A percentile compares a stretch with the other conserved stretches of the same genome.
These are phyloP conservation scores for Diutina rugosa DNA, from an alignment of 1,139 yeast species.

Conservation along the genomic window DNA sequence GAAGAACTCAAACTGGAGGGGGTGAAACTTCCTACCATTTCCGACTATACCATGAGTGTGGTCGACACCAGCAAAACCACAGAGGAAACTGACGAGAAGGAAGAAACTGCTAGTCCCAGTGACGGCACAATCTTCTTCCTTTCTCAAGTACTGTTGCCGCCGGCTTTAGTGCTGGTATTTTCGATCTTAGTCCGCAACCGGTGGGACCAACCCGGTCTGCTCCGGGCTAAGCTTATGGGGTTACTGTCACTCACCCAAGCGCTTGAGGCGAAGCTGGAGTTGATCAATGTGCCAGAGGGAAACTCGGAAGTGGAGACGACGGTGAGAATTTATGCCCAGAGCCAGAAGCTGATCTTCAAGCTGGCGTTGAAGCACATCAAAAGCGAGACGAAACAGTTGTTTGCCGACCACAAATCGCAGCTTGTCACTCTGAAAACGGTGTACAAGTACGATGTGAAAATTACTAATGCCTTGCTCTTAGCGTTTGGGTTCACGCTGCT, in stretches of 20 bases:
- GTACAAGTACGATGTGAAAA: slow-evolving; percentile 39
- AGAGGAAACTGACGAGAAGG: slow-evolving; percentile 4
- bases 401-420: slow-evolving; percentile 28
- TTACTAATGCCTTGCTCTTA: slow-evolving; percentile 42
- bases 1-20: slow-evolving; percentile 24
- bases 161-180: slow-evolving; percentile 35
- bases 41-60: slow-evolving; percentile 35
- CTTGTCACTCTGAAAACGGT: slow-evolving; percentile 41
- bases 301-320: slow-evolving; percentile 10
- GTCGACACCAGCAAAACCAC: slow-evolving; percentile 5
- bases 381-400: slow-evolving; percentile 34
- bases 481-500: slow-evolving; percentile 44
- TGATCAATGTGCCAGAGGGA: slow-evolving; percentile 11
- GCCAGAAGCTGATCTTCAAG: slow-evolving; percentile 37
- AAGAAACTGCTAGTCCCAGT: slow-evolving; percentile 2
- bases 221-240: neutral
- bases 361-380: slow-evolving; percentile 33
- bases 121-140: slow-evolving; percentile 31
- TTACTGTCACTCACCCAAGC: slow-evolving; percentile 26
- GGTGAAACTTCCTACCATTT: slow-evolving; percentile 30
- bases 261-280: slow-evolving; percentile 29
- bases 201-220: slow-evolving; percentile 21
- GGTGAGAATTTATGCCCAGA: slow-evolving; percentile 10
- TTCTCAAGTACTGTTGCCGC: slow-evolving; percentile 27
- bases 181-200: slow-evolving; percentile 33